Conservation (phyloP, 2,329 filamentous ascomycete species). For the Alternaria arborescens region DNA sequence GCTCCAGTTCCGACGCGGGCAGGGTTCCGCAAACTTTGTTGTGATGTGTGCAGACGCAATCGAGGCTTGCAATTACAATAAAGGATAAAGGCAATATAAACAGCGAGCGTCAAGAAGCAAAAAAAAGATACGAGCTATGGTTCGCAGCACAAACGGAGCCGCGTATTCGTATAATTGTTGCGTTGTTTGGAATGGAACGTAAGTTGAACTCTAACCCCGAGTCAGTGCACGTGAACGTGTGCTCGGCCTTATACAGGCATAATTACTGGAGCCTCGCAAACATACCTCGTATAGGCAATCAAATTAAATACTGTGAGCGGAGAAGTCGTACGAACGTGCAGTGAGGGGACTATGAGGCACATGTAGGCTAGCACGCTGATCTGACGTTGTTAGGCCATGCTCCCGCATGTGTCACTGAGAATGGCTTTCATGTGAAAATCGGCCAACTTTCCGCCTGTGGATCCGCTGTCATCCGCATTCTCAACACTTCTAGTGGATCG, state of each 20-base stretch:
- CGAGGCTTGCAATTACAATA: constrained; percentile 14
- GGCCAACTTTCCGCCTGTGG: constrained; percentile 26
- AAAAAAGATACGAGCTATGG: constrained; percentile 11
- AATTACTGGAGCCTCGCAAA: constrained; percentile 26
- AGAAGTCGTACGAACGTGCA: constrained; percentile 9
- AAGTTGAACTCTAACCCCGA: constrained; percentile 25
- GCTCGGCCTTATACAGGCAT: constrained; percentile 27
- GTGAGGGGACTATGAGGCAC: constrained; percentile 17
- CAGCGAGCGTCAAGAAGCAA: constrained; percentile 19
- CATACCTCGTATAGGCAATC: constrained; percentile 36
- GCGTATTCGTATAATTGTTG: constrained; percentile 28
- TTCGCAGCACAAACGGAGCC: constrained; percentile 15
- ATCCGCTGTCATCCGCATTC: constrained; percentile 23
- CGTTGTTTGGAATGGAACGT: constrained; percentile 33
- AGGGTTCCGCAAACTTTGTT: constrained; percentile 15
- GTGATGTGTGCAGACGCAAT: constrained; percentile 3
- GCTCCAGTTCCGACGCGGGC: constrained; percentile 17
- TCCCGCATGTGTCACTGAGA: constrained; percentile 18
- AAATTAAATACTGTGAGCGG: constrained; percentile 16
- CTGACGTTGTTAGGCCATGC: constrained; percentile 21
- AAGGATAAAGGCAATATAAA: constrained; percentile 7
- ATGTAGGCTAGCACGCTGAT: constrained; percentile 16
- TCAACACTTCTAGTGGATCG: constrained; percentile 24
- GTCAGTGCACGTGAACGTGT: constrained; percentile 37
- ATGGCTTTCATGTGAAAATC: constrained; percentile 42